Evolutionary conservation across 495 filamentous ascomycete species (phyloP).

Genomic region (Penicillium roqueforti): DNA sequence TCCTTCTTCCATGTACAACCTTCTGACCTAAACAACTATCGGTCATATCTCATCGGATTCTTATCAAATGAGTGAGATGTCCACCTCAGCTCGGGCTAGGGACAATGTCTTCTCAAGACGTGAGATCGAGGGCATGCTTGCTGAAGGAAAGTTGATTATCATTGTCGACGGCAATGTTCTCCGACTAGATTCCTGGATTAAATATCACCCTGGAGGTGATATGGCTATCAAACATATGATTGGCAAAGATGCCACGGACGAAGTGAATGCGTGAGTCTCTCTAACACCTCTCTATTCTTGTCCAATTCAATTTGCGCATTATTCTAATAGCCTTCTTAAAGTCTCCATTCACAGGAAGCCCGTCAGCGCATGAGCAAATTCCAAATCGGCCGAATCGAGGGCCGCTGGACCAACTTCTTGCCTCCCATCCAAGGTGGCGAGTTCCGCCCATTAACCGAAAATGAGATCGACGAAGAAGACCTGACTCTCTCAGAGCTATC

Average conservation of each 20-base stretch:
- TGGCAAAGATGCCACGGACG: slow-evolving; percentile 81
- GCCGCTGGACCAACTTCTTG: slow-evolving; percentile 72
- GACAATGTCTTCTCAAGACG: slow-evolving; percentile 54
- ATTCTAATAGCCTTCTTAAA: slow-evolving; percentile 5
- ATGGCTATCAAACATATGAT: slow-evolving; percentile 85
- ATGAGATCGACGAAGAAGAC: neutral
- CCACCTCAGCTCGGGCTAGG: slow-evolving; percentile 29
- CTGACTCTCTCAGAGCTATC: slow-evolving; percentile 3
- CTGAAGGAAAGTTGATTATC: slow-evolving; percentile 65
- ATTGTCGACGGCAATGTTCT: slow-evolving; percentile 73
- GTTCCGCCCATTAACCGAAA: slow-evolving; percentile 36
- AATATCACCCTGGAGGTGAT: slow-evolving; percentile 79
- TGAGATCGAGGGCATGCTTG: slow-evolving; percentile 74
- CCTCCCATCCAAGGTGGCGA: slow-evolving; percentile 81
- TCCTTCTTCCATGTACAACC: neutral
- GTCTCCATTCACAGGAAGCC: slow-evolving; percentile 69
- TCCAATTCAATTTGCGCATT: neutral
- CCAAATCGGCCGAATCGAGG: slow-evolving; percentile 70
- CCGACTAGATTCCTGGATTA: slow-evolving; percentile 74
- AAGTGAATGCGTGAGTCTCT: slow-evolving; percentile 56
- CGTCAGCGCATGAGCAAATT: slow-evolving; percentile 65
- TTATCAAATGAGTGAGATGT: slow-evolving; percentile 4
- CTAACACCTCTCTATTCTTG: neutral
- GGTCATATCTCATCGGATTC: neutral
- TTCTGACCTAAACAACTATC: neutral